Evolutionary conservation across 192 early-diverging fungal genomes (phyloP).

Genomic region (Backusella tuberculispora): DNA sequence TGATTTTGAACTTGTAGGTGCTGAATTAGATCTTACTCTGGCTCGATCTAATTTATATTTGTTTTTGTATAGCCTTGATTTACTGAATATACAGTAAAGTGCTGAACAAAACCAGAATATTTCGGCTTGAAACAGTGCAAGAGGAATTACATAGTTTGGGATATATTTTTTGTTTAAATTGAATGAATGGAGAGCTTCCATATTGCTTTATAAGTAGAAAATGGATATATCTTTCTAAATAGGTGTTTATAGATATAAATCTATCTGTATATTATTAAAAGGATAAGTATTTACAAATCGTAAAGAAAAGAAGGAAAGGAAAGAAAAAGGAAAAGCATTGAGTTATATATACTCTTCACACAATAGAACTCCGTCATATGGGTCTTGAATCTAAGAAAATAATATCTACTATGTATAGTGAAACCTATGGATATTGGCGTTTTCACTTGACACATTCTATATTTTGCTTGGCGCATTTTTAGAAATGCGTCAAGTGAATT

Average conservation of each 20-base stretch:
- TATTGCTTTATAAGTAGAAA: neutral
- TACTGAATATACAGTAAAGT: constrained; percentile 8
- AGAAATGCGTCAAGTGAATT: too few species aligned
- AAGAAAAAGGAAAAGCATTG: neutral
- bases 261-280: neutral
- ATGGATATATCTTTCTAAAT: neutral
- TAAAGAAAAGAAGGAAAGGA: neutral
- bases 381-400: neutral
- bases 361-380: neutral
- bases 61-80: constrained; percentile 4
- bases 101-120: constrained; percentile 16
- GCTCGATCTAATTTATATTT: neutral
- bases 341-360: neutral
- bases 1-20: neutral
- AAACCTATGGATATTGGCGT: too few species aligned
- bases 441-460: too few species aligned
- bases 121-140: constrained; percentile 16
- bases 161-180: constrained; percentile 12
- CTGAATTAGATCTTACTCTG: neutral
- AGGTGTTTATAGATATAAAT: too few species aligned
- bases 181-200: neutral
- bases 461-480: too few species aligned
- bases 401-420: neutral
- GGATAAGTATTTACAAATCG: neutral
- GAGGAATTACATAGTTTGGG: constrained; percentile 7